Evolutionary conservation across 352 stramenopile genomes (phyloP), one percentile per base, ranked within the genome.

Genomic region (Globisporangium megalacanthum): DNA sequence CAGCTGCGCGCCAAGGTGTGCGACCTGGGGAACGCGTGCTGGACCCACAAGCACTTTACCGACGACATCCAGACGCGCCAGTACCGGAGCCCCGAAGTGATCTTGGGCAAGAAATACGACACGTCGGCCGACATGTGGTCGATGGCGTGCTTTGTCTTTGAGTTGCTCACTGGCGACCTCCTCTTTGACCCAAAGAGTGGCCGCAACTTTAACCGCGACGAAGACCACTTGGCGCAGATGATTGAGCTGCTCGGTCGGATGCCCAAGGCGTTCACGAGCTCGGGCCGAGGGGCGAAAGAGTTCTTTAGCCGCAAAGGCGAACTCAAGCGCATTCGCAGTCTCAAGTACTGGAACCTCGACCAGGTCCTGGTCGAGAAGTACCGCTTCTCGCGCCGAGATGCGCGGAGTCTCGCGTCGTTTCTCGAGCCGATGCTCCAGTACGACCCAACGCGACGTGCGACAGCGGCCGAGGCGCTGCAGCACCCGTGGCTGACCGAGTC

Each of bases 61-160:
- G 95, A 99, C 66, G 97, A 99, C 67, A 99, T 99, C 65, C 98
- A 99, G 74, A 99, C 98, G 20, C 84, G 98, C n/a, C 98, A 99
- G 78, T 99, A 99, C 70, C 90, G 98, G 6, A 97, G 88, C 41
- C 98, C 98, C 7, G 98, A 99, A 72, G 97, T 98, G 25, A 95
- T 99, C 20, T 72, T 99, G 60, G 92, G 95, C 42, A 96, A 95
- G 66, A 88, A 88, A 46, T 99, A 99, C 74, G 92, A 99, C 74
- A 99, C 96, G 17, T 98, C 96, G 31, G 97, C 97, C 6, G 97
- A 99, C 70, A 98, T 99, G 50, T 99, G 97, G 97, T 91, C 83
- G 80, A 90, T 99, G 70, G 97, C 93, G 44, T 99, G 97, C 69
- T 98, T 99, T 52, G 79, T 98, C 44, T 99, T 99, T 72, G 98